Evolutionary conservation across 352 stramenopile species (phyloP), one percentile per base, ranked within the genome.

Genomic region (Globisporangium polare): DNA sequence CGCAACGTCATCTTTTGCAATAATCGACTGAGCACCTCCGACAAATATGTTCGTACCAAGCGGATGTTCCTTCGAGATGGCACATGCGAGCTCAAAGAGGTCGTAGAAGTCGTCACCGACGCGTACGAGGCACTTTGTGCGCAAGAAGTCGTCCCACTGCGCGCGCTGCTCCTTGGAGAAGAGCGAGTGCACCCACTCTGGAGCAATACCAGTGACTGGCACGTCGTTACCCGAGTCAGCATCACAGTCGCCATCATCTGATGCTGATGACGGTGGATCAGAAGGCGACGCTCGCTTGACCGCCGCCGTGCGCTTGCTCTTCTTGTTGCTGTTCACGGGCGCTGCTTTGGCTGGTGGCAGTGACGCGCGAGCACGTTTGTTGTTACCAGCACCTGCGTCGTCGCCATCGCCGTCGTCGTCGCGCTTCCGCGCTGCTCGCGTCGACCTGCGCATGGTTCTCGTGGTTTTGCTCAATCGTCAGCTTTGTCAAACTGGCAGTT

Each of bases 121-220:
- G 13, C 69, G 58, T 9, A 77, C 31, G 49, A 78, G 64, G 50
- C 71, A 74, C 18, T 77, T 71, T 15, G 65, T 66, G 52, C 66
- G 57, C 58, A 90, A 50, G 55, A 81, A 69, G 17, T 57, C 52
- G 52, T 69, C 58, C 80, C 80, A 89, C 29, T 68, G 65, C 29
- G 45, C 51, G 31, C 69, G 60, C 22, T 74, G 60, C 42, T 57
- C 63, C 1, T 43, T 10, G 4, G 67, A 37, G 33, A 67, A 64
- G 17, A 46, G 20, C 26, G 54, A 64, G 18, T 27, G 20, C 2
- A 43, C 37, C 54, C 54, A 53, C 22, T 22, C 2, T 3, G 49
- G 59, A 17, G 15, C 27, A n/a, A 6, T 17, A 18, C 24, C n/a
- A 18, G 1, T 2, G 17, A 24, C n/a, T 27, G 22, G 8, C 20